Conservation (phyloP, 768 basidiomycete species). For the Suillus tomentosus region DNA sequence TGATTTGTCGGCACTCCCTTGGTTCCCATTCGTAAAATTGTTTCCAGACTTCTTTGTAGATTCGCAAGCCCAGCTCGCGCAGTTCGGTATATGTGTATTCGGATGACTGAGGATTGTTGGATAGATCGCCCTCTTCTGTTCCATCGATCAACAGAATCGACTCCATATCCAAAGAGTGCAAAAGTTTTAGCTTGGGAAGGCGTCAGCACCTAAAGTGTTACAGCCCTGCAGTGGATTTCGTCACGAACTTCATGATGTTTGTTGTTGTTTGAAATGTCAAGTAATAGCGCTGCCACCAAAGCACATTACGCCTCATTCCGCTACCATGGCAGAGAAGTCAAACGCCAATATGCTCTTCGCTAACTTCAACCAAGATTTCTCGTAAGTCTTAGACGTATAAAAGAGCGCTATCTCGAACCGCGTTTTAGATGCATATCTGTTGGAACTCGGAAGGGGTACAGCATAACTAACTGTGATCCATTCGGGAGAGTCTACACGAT, state of each 20-base stretch:
- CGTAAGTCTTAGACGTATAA: slow-evolving; percentile 47
- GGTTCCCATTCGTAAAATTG: slow-evolving; percentile 52
- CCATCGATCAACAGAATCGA: slow-evolving; percentile 22
- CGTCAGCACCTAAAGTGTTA: not conserved
- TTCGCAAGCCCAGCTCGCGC: slow-evolving; percentile 25
- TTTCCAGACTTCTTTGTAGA: slow-evolving; percentile 43
- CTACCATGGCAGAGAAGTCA: slow-evolving; percentile 39
- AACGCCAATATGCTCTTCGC: slow-evolving; percentile 73
- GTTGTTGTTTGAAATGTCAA: slow-evolving; percentile 3
- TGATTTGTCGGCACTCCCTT: slow-evolving; percentile 27
- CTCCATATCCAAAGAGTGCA: slow-evolving; percentile 19
- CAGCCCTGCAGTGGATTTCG: too few species aligned
- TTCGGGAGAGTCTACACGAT: slow-evolving; percentile 95
- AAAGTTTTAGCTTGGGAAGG: not conserved
- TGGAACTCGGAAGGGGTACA: slow-evolving; percentile 93
- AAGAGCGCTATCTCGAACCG: slow-evolving; percentile 7
- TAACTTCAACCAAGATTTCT: slow-evolving; percentile 98
- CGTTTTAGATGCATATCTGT: slow-evolving; percentile 80
- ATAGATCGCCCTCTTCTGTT: slow-evolving; percentile 19
- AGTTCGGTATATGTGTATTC: slow-evolving; percentile 17
- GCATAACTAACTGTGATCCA: slow-evolving; percentile 97
- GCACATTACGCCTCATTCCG: slow-evolving; percentile 7
- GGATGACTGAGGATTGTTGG: not conserved
- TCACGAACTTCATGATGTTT: not conserved
- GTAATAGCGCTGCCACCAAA: not conserved